Evolutionary conservation across 768 basidiomycete species (phyloP).

Genomic region (Amylocystis lapponica): DNA sequence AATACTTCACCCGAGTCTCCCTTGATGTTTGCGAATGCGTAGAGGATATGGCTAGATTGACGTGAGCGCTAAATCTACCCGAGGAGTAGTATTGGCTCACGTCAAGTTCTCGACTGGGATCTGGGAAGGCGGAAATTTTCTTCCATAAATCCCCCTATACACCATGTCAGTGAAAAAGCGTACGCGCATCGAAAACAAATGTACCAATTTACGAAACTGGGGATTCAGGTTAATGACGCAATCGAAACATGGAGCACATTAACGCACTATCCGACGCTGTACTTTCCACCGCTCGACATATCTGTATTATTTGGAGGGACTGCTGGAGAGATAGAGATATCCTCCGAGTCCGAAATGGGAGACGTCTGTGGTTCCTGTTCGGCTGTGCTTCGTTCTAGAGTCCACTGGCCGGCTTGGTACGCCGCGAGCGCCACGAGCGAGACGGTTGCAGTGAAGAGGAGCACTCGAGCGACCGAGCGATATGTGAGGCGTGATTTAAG

Average conservation of each 20-base stretch:
- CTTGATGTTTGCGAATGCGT: constrained; percentile 88
- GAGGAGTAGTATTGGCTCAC: constrained; percentile 35
- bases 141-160: constrained; percentile 87
- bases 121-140: constrained; percentile 82
- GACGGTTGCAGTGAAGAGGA: constrained; percentile 33
- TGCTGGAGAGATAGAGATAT: not conserved
- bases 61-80: not conserved
- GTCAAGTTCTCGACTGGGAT: constrained; percentile 86
- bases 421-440: constrained; percentile 32
- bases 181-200: not conserved
- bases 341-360: not conserved
- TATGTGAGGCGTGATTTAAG: constrained; percentile 15
- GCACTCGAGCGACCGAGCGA: constrained; percentile 25
- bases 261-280: constrained; percentile 78
- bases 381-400: constrained; percentile 5
- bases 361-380: constrained; percentile 4
- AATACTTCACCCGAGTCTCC: constrained; percentile 81
- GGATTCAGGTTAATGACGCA: not conserved
- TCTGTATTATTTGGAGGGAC: constrained; percentile 8
- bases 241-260: not conserved
- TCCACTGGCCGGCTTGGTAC: constrained; percentile 42
- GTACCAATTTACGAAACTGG: constrained; percentile 76
- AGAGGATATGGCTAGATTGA: constrained; percentile 67
- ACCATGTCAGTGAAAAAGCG: not conserved
- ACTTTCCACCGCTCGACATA: constrained; percentile 50